A percentile compares a stretch with the other conserved stretches of the same genome.
Evolutionary conservation across 164 flowering plant species (phyloP).

Genomic region (Aristolochia contorta): DNA sequence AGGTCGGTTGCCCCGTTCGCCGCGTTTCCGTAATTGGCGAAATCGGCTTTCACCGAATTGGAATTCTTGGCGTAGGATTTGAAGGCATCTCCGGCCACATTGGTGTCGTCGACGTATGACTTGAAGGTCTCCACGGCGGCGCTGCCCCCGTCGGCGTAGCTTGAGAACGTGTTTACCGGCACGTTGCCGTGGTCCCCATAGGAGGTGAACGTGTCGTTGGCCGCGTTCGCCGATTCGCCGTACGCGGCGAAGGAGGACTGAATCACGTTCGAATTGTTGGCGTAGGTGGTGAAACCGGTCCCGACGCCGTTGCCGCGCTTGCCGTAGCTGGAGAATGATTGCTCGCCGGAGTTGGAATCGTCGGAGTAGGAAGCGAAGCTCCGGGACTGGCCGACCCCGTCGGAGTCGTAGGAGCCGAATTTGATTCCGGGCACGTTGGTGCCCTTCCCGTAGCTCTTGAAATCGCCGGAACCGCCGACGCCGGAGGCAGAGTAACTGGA

Average conservation of each 20-base stretch:
- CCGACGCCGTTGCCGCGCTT: conserved; percentile 42
- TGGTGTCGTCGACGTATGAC: conserved; percentile 54
- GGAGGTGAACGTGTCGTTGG: conserved; percentile 45
- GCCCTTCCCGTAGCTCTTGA: conserved; percentile 34
- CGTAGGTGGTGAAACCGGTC: conserved; percentile 39
- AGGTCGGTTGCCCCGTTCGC: conserved; percentile 49
- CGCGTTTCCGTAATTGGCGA: conserved; percentile 62
- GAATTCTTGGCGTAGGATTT: conserved; percentile 53
- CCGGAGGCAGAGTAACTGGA: conserved; percentile 41
- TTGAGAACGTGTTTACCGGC: conserved; percentile 52
- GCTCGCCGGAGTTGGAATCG: conserved; percentile 48
- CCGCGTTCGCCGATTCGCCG: conserved; percentile 40
- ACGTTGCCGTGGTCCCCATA: conserved; percentile 46
- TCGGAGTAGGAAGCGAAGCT: conserved; percentile 39
- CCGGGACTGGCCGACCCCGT: conserved; percentile 19
- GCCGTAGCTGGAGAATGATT: conserved; percentile 50
- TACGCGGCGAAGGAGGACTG: conserved; percentile 51
- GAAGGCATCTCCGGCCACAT: conserved; percentile 64
- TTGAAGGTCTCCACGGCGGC: conserved; percentile 32
- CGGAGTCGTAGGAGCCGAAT: conserved; percentile 47
- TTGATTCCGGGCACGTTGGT: conserved; percentile 57
- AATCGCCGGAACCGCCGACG: conserved; percentile 59
- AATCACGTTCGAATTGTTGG: conserved; percentile 32
- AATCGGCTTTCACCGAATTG: conserved; percentile 32
- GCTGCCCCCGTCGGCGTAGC: conserved; percentile 44